A percentile compares a stretch with the other conserved stretches of the same genome.
These are phyloP conservation scores for Penicillium coprophilum DNA, from an alignment of 495 filamentous ascomycete genomes.

Conservation along the genomic window DNA sequence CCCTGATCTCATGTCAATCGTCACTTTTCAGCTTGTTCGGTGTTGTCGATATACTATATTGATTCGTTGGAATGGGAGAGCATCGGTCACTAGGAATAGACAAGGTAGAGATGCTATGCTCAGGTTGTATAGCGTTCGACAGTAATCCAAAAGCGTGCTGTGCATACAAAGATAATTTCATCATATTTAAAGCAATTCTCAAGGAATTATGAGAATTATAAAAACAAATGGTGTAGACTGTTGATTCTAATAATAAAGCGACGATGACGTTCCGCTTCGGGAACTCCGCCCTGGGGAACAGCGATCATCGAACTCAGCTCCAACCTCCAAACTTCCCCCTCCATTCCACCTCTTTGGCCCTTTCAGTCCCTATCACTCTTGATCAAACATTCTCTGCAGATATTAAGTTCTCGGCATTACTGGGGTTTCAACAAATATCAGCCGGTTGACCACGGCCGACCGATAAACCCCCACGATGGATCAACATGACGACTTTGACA, in stretches of 20 bases:
- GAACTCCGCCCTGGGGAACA: slow-evolving; percentile 34
- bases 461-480: slow-evolving; percentile 42
- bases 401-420: slow-evolving; percentile 5
- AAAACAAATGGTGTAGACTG: neutral
- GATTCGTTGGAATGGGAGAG: neutral
- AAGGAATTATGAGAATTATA: neutral
- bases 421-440: slow-evolving; percentile 7
- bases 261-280: slow-evolving; percentile 33
- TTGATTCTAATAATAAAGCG: slow-evolving; percentile 9
- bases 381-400: slow-evolving; percentile 1
- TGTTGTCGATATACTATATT: slow-evolving; percentile 12
- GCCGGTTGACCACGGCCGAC: slow-evolving; percentile 22
- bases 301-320: slow-evolving; percentile 29
- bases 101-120: neutral
- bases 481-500: slow-evolving; percentile 59
- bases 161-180: slow-evolving; percentile 2
- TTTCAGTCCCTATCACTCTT: slow-evolving; percentile 12
- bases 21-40: slow-evolving; percentile 13
- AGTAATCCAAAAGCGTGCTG: slow-evolving; percentile 2
- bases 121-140: slow-evolving; percentile 3
- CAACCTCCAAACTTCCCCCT: slow-evolving; percentile 16
- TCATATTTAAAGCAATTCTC: neutral
- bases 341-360: slow-evolving; percentile 13
- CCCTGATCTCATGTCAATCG: slow-evolving; percentile 13
- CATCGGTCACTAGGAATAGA: slow-evolving; percentile 4